These are phyloP conservation scores for Zopfochytrium polystomum DNA, from an alignment of 371 early-diverging fungal genomes.

Conservation along the genomic window DNA sequence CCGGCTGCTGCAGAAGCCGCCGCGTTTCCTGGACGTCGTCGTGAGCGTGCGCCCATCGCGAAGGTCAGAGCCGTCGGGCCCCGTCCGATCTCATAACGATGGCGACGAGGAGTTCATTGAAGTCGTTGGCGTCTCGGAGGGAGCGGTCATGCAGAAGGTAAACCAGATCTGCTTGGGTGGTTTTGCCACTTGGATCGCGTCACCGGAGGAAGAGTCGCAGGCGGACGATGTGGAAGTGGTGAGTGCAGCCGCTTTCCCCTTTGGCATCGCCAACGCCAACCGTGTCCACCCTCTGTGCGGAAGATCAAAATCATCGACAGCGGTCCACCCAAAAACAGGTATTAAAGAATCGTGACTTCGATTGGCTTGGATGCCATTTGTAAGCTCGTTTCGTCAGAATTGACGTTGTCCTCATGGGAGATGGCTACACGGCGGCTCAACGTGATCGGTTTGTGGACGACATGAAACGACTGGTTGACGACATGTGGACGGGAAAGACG, in stretches of 20 bases:
- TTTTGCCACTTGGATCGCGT: background rate
- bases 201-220: background rate
- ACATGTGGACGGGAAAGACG: conserved; percentile 57
- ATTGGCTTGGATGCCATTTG: too few relatives aligned
- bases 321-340: conserved; percentile 51
- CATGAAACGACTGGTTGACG: conserved; percentile 53
- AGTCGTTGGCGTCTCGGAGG: background rate
- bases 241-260: too few relatives aligned
- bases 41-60: background rate
- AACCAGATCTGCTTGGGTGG: background rate
- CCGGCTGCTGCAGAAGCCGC: background rate
- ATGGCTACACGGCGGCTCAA: conserved; percentile 55
- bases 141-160: background rate
- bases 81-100: background rate
- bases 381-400: too few relatives aligned
- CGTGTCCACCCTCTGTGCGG: too few relatives aligned
- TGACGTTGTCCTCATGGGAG: conserved; percentile 63
- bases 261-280: too few relatives aligned
- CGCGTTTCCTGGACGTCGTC: background rate
- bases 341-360: too few relatives aligned
- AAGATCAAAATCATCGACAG: conserved; percentile 30
- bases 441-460: conserved; percentile 50
- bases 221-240: background rate
- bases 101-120: background rate
- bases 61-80: background rate